Evolutionary conservation across 169 alveolate species (phyloP).

Genomic region (Toxoplasma gondii): DNA sequence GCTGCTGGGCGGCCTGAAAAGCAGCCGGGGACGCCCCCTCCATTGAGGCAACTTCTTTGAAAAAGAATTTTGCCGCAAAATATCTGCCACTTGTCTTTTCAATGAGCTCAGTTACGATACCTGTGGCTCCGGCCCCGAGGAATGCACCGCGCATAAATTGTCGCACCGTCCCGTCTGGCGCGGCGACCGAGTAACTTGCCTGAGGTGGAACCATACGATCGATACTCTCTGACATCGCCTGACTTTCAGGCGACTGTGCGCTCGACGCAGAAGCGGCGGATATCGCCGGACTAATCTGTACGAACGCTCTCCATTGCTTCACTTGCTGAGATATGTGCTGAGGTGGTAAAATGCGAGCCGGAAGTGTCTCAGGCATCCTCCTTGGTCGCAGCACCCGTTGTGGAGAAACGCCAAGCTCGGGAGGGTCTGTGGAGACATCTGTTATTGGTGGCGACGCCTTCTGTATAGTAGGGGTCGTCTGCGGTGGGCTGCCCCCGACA

Average conservation of each 20-base stretch:
- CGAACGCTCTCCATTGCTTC: neutral
- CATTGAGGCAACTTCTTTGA: neutral
- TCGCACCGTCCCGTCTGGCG: neutral
- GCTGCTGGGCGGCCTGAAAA: neutral
- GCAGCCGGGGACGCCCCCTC: neutral
- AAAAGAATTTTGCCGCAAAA: neutral
- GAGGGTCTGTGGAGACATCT: too few species aligned
- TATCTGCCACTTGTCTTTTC: neutral
- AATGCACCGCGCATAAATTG: neutral
- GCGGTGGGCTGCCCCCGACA: too few species aligned
- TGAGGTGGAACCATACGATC: neutral
- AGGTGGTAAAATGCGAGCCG: too few species aligned
- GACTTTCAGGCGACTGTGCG: neutral
- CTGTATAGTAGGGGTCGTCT: too few species aligned
- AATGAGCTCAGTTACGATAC: neutral
- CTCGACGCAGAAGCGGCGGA: neutral
- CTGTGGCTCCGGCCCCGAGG: neutral
- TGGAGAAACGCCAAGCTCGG: too few species aligned
- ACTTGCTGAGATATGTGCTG: neutral
- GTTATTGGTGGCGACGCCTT: too few species aligned
- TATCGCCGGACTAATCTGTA: neutral
- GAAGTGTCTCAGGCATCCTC: too few species aligned
- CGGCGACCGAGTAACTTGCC: neutral
- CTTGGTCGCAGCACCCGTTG: too few species aligned
- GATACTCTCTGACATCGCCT: neutral